Percentiles rank a stretch among this genome's conserved stretches.
Conservation (phyloP, 164 flowering plant species). For the Berberis thunbergii region DNA sequence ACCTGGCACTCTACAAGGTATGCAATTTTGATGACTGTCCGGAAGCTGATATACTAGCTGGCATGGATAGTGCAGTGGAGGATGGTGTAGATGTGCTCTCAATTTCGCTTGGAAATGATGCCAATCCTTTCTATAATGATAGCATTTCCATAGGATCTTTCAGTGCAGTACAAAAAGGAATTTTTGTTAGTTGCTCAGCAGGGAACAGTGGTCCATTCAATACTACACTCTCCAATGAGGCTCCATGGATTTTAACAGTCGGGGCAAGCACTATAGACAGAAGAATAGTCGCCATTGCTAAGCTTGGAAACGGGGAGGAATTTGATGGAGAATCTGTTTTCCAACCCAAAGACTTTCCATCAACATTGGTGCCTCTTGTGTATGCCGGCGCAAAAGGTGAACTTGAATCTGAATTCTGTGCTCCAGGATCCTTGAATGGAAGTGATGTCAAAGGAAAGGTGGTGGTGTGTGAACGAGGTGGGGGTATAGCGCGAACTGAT, state of each 20-base stretch:
- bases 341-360: conserved; percentile 22
- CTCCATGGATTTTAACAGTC: conserved; percentile 62
- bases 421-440: conserved; percentile 15
- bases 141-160: conserved; percentile 36
- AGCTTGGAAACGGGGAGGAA: conserved; percentile 32
- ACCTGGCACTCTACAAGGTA: conserved; percentile 42
- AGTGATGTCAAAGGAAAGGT: conserved; percentile 29
- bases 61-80: conserved; percentile 36
- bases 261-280: conserved; percentile 54
- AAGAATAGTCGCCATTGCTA: conserved; percentile 16
- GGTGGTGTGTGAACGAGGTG: conserved; percentile 32
- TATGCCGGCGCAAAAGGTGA: conserved; percentile 24
- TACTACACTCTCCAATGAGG: conserved; percentile 30
- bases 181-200: conserved; percentile 42
- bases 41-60: conserved; percentile 32
- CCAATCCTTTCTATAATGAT: conserved; percentile 19
- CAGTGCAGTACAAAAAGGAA: conserved; percentile 39
- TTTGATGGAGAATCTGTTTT: conserved; percentile 34
- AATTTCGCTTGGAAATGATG: conserved; percentile 25
- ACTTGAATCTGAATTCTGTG: conserved; percentile 13
- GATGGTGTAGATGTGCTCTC: conserved; percentile 58
- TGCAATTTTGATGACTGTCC: conserved; percentile 23
- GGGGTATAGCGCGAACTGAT: conserved; percentile 11
- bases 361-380: conserved; percentile 23
- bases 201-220: conserved; percentile 42